phyloP scores from a whole-genome alignment of 345 rosid genomes.

The Angophora floribunda region DNA sequence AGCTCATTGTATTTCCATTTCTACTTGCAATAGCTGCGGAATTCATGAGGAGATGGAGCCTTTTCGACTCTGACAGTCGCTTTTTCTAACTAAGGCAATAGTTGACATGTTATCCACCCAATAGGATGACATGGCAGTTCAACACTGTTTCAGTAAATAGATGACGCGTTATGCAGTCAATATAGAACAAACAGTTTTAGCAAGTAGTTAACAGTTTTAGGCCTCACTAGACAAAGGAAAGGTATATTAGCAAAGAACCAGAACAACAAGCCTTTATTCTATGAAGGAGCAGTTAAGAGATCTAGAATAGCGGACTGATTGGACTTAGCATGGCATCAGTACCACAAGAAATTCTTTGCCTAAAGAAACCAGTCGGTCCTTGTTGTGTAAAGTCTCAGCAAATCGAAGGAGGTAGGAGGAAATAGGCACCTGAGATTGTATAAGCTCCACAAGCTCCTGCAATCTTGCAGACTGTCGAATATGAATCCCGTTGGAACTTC shows the following conservation, averaged over 20 bases:
- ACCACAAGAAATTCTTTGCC: background rate
- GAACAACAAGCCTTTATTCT: background rate
- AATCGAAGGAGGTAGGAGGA: background rate
- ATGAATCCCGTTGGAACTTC: slow-evolving; percentile 72
- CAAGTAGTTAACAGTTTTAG: background rate
- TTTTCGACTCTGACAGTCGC: background rate
- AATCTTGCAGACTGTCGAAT: slow-evolving; percentile 71
- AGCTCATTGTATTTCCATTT: slow-evolving; percentile 12
- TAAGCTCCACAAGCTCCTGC: slow-evolving; percentile 85
- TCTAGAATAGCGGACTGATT: background rate
- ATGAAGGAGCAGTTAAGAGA: background rate
- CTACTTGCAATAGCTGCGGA: slow-evolving; percentile 12
- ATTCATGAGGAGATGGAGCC: slow-evolving; percentile 7
- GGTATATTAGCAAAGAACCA: background rate
- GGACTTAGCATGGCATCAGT: background rate
- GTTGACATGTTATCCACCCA: background rate
- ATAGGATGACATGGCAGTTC: background rate
- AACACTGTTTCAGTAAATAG: background rate
- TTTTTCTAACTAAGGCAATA: background rate
- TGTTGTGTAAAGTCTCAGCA: background rate
- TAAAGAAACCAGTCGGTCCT: background rate
- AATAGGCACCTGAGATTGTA: slow-evolving; percentile 74
- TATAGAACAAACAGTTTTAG: background rate
- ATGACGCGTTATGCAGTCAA: background rate
- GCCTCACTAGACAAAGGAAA: background rate